Conservation (phyloP, 495 filamentous ascomycete species). For the Tuber indicum region DNA sequence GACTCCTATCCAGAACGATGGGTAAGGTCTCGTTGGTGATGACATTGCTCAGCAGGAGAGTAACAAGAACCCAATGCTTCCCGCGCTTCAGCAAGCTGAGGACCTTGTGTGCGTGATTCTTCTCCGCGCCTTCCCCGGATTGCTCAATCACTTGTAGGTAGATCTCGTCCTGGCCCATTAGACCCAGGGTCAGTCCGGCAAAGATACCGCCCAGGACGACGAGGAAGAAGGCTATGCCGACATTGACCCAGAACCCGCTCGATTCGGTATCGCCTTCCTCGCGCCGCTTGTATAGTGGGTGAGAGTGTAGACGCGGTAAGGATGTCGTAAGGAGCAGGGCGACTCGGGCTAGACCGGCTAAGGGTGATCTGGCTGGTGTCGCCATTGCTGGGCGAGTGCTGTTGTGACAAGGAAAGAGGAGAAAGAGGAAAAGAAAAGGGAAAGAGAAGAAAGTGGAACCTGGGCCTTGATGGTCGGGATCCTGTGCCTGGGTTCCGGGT, state of each 20-base stretch:
- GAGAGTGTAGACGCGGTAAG: constrained; percentile 33
- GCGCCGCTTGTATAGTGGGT: constrained; percentile 24
- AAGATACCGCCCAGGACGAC: constrained; percentile 90
- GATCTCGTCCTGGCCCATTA: constrained; percentile 89
- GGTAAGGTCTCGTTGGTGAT: constrained; percentile 97
- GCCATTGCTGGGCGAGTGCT: background rate
- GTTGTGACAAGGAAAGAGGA: background rate
- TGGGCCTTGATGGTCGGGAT: background rate
- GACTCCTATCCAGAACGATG: constrained; percentile 85
- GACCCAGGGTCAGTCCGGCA: constrained; percentile 87
- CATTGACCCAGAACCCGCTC: constrained; percentile 57
- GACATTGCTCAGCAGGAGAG: constrained; percentile 86
- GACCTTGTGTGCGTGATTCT: constrained; percentile 74
- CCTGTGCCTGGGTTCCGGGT: background rate
- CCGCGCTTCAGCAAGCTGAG: constrained; percentile 73
- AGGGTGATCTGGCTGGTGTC: background rate
- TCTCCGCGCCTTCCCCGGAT: constrained; percentile 73
- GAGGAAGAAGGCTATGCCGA: constrained; percentile 61
- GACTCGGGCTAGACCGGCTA: constrained; percentile 16
- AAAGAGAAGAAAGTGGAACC: background rate
- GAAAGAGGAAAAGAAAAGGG: background rate
- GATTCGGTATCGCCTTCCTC: constrained; percentile 51
- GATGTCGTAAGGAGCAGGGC: constrained; percentile 17
- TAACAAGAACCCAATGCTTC: constrained; percentile 99
- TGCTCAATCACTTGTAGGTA: constrained; percentile 89